phyloP scores from a whole-genome alignment of 352 stramenopile genomes.

The Pythium insidiosum region DNA sequence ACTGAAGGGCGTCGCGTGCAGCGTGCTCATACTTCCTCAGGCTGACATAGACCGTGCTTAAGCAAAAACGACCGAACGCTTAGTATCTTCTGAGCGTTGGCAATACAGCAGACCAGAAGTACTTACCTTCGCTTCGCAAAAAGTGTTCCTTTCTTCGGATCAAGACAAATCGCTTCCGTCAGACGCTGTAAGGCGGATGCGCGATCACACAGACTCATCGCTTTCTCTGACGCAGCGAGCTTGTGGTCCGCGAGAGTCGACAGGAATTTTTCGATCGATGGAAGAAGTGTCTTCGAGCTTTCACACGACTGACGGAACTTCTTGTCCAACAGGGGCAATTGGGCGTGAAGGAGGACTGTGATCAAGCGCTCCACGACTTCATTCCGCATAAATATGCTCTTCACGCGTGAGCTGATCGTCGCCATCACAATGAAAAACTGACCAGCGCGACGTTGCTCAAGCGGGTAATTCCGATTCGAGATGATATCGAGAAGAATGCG shows the following conservation, averaged over 20 bases:
- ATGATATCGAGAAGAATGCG: constrained; percentile 16
- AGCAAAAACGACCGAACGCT: not conserved
- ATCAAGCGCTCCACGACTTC: constrained; percentile 12
- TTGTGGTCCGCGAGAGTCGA: too few relatives aligned
- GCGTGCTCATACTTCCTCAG: constrained; percentile 14
- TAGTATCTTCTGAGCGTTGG: not conserved
- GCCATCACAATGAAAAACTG: constrained; percentile 14
- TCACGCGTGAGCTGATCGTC: constrained; percentile 4
- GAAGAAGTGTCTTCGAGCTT: too few relatives aligned
- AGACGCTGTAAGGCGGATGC: constrained; percentile 13
- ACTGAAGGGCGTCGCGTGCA: constrained; percentile 12
- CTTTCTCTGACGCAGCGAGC: too few relatives aligned
- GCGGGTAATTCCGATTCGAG: constrained; percentile 8
- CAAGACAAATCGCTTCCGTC: constrained; percentile 15
- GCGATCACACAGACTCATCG: too few relatives aligned
- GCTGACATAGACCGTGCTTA: constrained; percentile 10
- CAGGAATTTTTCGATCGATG: too few relatives aligned
- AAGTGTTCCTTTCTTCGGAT: constrained; percentile 10
- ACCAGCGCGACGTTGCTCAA: constrained; percentile 13
- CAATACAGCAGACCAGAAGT: not conserved
- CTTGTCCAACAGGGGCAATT: constrained; percentile 10
- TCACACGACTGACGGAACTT: constrained; percentile 5
- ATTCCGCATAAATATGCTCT: constrained; percentile 16
- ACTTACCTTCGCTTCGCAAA: constrained; percentile 17
- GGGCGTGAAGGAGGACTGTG: constrained; percentile 11